Evolutionary conservation across 257 asterid genomes (phyloP).

Genomic region (Osmanthus fragrans): DNA sequence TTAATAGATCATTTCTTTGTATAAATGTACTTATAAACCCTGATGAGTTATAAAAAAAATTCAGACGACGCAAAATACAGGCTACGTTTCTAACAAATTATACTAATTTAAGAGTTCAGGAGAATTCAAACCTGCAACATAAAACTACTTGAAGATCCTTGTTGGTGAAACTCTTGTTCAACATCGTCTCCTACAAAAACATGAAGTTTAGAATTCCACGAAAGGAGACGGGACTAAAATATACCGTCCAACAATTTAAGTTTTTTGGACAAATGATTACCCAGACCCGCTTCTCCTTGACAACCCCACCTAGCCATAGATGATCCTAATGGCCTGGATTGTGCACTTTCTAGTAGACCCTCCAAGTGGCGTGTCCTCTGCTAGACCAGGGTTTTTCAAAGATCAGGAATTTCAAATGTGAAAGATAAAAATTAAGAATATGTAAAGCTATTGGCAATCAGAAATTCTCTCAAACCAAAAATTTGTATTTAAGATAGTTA

Average conservation of each 20-base stretch:
- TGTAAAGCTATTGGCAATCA: background rate
- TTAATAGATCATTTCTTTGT: too few relatives aligned
- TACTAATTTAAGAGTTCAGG: conserved; percentile 15
- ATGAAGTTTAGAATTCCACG: background rate
- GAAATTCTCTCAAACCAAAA: background rate
- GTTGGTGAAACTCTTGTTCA: conserved; percentile 33
- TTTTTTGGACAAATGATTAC: conserved; percentile 32
- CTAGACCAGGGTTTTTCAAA: conserved; percentile 29
- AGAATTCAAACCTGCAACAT: conserved; percentile 54
- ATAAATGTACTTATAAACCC: background rate
- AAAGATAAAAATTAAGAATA: background rate
- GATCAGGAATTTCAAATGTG: background rate
- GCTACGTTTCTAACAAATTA: background rate
- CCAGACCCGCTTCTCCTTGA: conserved; percentile 30
- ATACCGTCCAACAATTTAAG: background rate
- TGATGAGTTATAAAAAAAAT: background rate
- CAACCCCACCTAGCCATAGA: conserved; percentile 26
- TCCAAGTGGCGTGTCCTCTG: conserved; percentile 63
- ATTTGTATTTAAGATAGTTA: background rate
- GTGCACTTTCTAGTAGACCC: conserved; percentile 37
- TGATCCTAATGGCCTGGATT: conserved; percentile 42
- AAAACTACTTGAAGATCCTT: conserved; percentile 43
- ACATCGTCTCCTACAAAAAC: conserved; percentile 44
- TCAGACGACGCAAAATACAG: background rate
- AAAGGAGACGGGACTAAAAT: background rate